These are phyloP conservation scores for Cornus kousa DNA, from an alignment of 148 eudicot species.

Conservation along the genomic window DNA sequence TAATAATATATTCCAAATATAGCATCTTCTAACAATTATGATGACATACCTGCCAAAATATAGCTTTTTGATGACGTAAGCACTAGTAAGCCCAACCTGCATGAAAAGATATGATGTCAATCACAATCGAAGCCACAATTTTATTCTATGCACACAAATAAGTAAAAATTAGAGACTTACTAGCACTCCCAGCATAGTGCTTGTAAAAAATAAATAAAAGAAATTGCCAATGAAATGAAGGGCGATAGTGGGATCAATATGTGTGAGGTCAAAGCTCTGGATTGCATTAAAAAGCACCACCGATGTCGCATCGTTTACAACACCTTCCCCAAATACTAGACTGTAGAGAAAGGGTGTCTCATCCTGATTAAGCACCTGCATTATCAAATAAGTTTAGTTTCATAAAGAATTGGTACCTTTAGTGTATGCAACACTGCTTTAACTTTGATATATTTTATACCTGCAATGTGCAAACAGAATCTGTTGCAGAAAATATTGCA, in stretches of 20 bases:
- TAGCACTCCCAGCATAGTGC: constrained; percentile 61
- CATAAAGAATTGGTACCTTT: constrained; percentile 1
- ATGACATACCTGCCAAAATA: constrained; percentile 63
- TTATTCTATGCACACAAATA: neutral
- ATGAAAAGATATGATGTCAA: constrained; percentile 13
- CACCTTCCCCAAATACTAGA: constrained; percentile 83
- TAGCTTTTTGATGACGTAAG: constrained; percentile 62
- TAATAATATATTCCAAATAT: too few relatives aligned
- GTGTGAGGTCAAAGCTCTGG: constrained; percentile 54
- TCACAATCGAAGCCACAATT: neutral
- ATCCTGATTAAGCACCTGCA: constrained; percentile 77
- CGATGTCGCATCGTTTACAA: constrained; percentile 83
- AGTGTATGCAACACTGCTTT: constrained; percentile 13
- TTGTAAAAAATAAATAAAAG: constrained; percentile 51
- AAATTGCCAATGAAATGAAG: constrained; percentile 53
- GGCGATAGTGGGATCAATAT: constrained; percentile 43
- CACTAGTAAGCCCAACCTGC: constrained; percentile 83
- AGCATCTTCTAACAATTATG: too few relatives aligned
- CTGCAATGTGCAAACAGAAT: constrained; percentile 87
- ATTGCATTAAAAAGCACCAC: constrained; percentile 80
- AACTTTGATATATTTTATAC: constrained; percentile 26
- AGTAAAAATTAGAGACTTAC: constrained; percentile 29
- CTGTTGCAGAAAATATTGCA: constrained; percentile 85
- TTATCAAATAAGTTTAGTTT: constrained; percentile 24
- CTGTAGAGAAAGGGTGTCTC: constrained; percentile 85